Percentiles rank a stretch among this genome's conserved stretches.
These are phyloP conservation scores for Syzygium aromaticum DNA, from an alignment of 345 rosid genomes.

Conservation along the genomic window DNA sequence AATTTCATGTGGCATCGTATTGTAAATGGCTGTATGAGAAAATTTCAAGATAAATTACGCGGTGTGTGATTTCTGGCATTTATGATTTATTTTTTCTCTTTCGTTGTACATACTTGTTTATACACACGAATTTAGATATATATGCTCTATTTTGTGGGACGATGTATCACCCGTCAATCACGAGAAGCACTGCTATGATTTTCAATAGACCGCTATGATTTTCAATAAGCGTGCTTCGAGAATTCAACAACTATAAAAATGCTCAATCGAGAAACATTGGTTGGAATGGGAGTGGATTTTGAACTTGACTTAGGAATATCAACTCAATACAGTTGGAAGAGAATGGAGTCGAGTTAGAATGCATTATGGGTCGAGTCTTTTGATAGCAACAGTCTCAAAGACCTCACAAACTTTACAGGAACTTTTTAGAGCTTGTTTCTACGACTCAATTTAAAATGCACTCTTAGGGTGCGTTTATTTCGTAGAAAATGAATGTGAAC, in stretches of 20 bases:
- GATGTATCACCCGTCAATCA: background rate
- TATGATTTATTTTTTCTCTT: background rate
- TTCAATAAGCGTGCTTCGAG: background rate
- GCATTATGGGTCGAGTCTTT: background rate
- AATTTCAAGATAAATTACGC: background rate
- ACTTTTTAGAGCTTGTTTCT: background rate
- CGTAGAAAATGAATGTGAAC: too few relatives aligned
- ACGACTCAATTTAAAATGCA: background rate
- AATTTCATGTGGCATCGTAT: background rate
- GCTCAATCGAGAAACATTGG: background rate
- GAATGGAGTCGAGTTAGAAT: background rate
- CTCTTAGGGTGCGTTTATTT: background rate
- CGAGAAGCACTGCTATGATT: rapidly evolving
- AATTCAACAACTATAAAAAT: background rate
- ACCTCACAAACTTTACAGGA: background rate
- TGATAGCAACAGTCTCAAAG: background rate
- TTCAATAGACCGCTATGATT: rapidly evolving
- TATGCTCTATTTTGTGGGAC: background rate
- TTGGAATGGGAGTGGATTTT: background rate
- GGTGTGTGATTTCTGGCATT: background rate
- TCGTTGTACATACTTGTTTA: background rate
- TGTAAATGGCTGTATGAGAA: background rate
- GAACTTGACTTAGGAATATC: background rate
- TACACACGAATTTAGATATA: background rate
- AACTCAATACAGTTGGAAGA: background rate